Percentiles rank a stretch among this genome's conserved stretches.
Conservation (phyloP, 1,284 basidiomycete genomes). For the Ustilago sp. region DNA sequence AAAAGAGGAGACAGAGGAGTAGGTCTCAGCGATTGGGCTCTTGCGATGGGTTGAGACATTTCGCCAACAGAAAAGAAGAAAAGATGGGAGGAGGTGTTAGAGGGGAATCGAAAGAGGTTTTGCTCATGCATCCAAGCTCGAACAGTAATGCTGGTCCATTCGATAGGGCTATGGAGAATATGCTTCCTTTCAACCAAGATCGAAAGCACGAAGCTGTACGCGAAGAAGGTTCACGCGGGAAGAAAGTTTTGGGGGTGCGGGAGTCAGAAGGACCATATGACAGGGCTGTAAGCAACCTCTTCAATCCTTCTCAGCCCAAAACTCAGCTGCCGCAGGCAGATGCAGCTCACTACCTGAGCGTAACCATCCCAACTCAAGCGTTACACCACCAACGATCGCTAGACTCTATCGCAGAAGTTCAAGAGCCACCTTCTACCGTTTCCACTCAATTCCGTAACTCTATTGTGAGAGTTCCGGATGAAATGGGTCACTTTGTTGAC, state of each 20-base stretch:
- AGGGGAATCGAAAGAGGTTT: slow-evolving; percentile 9
- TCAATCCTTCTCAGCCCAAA: background rate
- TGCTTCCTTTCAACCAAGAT: slow-evolving; percentile 4
- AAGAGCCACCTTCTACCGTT: slow-evolving; percentile 19
- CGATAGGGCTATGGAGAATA: slow-evolving; percentile 18
- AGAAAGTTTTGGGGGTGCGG: background rate
- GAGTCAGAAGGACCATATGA: background rate
- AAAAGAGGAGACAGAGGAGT: background rate
- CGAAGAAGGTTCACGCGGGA: background rate
- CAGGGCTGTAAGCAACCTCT: background rate
- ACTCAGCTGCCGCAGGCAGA: background rate
- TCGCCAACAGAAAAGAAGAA: background rate
- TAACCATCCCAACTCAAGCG: background rate
- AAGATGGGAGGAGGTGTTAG: background rate
- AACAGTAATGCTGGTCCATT: slow-evolving; percentile 12
- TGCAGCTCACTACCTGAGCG: background rate
- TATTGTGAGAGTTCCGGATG: background rate
- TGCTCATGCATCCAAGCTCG: background rate
- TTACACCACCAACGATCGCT: slow-evolving; percentile 24
- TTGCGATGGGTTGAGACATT: slow-evolving; percentile 12
- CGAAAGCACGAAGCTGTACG: background rate
- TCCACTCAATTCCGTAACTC: background rate
- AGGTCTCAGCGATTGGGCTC: slow-evolving; percentile 17
- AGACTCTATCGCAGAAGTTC: slow-evolving; percentile 38
- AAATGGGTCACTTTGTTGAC: background rate